These are phyloP conservation scores for Oenanthe javanica DNA, from an alignment of 140 eudicot species.

Conservation along the genomic window DNA sequence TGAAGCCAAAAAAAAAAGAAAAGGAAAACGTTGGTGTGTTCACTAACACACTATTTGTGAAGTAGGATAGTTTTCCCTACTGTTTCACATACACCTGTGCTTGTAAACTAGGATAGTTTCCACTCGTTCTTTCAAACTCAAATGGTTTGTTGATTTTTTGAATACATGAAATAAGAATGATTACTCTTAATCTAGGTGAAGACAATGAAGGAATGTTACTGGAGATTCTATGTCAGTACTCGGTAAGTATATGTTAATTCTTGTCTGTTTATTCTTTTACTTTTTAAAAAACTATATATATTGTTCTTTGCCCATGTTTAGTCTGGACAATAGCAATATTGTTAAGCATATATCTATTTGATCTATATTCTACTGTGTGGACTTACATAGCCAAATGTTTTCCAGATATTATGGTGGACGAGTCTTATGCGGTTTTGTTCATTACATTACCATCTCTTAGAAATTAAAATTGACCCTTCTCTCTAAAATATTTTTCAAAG, in stretches of 20 bases:
- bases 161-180: constrained; percentile 12
- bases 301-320: neutral
- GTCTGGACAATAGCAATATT: neutral
- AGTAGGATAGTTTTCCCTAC: neutral
- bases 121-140: constrained; percentile 6
- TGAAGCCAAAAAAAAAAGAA: neutral
- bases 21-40: neutral
- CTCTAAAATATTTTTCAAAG: neutral
- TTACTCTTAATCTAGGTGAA: constrained; percentile 47
- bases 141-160: neutral
- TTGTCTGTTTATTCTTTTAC: neutral
- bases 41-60: neutral
- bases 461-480: neutral
- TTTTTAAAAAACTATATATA: neutral
- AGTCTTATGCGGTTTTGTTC: neutral
- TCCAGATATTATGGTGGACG: neutral
- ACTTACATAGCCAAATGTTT: neutral
- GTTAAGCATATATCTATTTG: neutral
- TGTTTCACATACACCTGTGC: neutral
- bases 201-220: constrained; percentile 56
- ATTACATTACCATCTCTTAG: neutral
- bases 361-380: neutral
- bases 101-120: neutral
- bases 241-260: constrained; percentile 39
- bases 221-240: constrained; percentile 62